Conservation (phyloP, 148 eudicot genomes). For the Selenicereus undatus region DNA sequence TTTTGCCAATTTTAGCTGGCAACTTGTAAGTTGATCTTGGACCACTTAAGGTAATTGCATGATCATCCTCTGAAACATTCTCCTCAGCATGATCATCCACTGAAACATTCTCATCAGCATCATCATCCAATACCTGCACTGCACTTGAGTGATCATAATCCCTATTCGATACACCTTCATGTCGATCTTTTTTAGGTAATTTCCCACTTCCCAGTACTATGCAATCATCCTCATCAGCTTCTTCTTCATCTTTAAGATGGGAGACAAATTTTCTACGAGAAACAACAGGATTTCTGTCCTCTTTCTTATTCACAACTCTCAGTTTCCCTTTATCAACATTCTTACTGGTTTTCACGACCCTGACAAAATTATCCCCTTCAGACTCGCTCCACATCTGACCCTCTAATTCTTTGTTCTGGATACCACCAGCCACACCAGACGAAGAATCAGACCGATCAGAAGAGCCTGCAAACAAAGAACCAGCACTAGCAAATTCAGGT, state of each 20-base stretch:
- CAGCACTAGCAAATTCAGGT: constrained; percentile 41
- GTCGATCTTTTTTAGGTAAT: constrained; percentile 24
- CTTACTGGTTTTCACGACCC: constrained; percentile 16
- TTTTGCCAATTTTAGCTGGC: constrained; percentile 58
- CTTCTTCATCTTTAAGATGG: constrained; percentile 19
- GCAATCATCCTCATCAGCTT: constrained; percentile 52
- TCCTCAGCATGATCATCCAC: constrained; percentile 35
- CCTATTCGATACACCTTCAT: constrained; percentile 22
- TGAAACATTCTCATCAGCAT: constrained; percentile 31
- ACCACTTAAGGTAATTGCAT: constrained; percentile 41
- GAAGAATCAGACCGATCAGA: constrained; percentile 41
- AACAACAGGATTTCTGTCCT: constrained; percentile 21
- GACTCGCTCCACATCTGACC: constrained; percentile 11
- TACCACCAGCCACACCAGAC: constrained; percentile 28
- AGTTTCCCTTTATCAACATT: constrained; percentile 9
- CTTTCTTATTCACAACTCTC: constrained; percentile 5
- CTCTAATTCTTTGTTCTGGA: constrained; percentile 18
- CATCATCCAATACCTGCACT: constrained; percentile 30
- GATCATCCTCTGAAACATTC: constrained; percentile 28
- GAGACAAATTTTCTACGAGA: constrained; percentile 18
- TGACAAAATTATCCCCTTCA: constrained; percentile 20
- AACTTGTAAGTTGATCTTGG: constrained; percentile 49
- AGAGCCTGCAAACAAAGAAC: constrained; percentile 41
- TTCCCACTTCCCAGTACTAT: constrained; percentile 36
- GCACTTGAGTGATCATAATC: constrained; percentile 35